Evolutionary conservation across 2,329 filamentous ascomycete genomes (phyloP), one percentile per base, ranked within the genome.

Genomic region (Plenodomus biglobosus): DNA sequence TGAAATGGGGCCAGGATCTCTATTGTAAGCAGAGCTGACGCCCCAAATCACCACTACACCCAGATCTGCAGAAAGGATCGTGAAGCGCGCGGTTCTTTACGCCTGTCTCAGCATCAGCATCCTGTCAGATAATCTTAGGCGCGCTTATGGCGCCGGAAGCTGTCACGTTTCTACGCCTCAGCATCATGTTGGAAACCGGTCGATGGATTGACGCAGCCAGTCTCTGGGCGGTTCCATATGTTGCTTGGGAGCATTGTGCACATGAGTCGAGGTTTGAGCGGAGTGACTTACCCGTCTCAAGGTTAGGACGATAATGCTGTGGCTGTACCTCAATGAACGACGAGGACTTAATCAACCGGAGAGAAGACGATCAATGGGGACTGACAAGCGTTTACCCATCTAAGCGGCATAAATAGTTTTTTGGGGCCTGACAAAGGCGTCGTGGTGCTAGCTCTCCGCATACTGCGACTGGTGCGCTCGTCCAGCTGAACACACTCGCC

Each of bases 1-100:
- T 64, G 62, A 63, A 47, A 59, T 55, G 62, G 56, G 60, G 61
- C 68, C 65, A 67, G 65, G 67, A 62, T 68, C 39, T 56, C 62
- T 58, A 56, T 63, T 61, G 67, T 69, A 68, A 70, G 68, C 67
- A 66, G 62, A 61, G 53, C 59, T 61, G 60, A 61, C 65, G 52
- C 45, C 52, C 55, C 52, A 62, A 68, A 67, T 65, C 58, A 59
- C 65, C 56, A 67, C 59, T 58, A 32, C 56, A 53, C 60, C n/a
- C 55, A 65, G 62, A 66, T 68, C 59, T 68, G 60, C 60, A 64
- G 42, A 55, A 56, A 56, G 57, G 56, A 65, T 68, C 55, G 65
- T 63, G 61, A 69, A 58, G 60, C 53, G 56, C 59, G 56, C 51
- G 59, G 27, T 32, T 32, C 27, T 56, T 64, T 56, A 62, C 58